These are phyloP conservation scores for Pseudogymnoascus sp. DNA, from an alignment of 2,329 filamentous ascomycete species.

Conservation along the genomic window DNA sequence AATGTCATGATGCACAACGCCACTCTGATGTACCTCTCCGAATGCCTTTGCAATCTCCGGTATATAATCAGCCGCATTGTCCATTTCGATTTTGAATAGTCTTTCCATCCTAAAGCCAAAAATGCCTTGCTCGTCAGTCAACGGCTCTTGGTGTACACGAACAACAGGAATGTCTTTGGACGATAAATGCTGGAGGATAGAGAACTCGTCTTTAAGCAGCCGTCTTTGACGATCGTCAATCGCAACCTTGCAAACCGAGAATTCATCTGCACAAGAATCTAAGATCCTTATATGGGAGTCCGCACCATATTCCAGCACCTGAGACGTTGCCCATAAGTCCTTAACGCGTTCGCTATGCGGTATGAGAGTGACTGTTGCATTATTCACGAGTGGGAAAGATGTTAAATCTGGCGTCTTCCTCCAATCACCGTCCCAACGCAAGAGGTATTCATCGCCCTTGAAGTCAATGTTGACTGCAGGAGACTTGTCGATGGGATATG, in stretches of 20 bases:
- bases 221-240: neutral
- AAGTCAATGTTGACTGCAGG: neutral
- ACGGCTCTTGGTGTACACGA: neutral
- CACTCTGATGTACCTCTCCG: neutral
- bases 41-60: neutral
- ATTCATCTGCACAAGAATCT: neutral
- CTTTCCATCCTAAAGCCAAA: neutral
- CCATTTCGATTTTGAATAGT: neutral
- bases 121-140: neutral
- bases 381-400: neutral
- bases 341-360: neutral
- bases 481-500: neutral
- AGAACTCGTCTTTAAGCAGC: neutral
- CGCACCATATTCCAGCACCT: neutral
- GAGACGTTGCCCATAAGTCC: neutral
- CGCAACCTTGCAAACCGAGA: neutral
- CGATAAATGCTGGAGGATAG: neutral
- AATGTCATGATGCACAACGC: neutral
- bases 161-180: neutral
- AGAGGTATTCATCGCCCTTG: neutral
- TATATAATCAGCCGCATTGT: neutral
- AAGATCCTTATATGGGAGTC: neutral
- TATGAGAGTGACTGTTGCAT: neutral
- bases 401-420: neutral
- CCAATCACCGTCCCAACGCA: neutral